phyloP scores from a whole-genome alignment of 345 rosid genomes.

The Barbarea vulgaris region DNA sequence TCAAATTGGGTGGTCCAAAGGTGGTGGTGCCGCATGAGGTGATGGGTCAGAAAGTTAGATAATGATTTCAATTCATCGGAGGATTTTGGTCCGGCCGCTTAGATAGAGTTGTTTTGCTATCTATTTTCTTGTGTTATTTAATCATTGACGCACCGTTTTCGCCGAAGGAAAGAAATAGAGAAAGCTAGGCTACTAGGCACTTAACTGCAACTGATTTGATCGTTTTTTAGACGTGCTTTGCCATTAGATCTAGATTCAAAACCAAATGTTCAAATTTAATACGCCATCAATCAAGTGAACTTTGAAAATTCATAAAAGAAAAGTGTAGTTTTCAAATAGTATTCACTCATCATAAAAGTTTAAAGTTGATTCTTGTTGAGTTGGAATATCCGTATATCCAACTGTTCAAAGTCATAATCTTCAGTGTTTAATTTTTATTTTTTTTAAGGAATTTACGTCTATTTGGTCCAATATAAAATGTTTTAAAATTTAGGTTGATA shows the following conservation, averaged over 20 bases:
- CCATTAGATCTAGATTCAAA: conserved; percentile 32
- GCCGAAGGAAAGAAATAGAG: background rate
- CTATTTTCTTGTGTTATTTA: background rate
- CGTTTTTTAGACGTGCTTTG: background rate
- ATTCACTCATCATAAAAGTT: conserved; percentile 21
- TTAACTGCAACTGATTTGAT: background rate
- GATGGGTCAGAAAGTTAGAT: conserved; percentile 22
- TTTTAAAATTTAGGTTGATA: background rate
- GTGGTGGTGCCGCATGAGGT: conserved; percentile 28
- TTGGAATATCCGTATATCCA: background rate
- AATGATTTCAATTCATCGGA: conserved; percentile 17
- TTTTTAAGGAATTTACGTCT: background rate
- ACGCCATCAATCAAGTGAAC: conserved; percentile 27
- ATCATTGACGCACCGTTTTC: background rate
- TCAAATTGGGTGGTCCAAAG: conserved; percentile 35
- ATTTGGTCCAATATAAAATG: background rate
- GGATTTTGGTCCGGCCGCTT: conserved; percentile 22
- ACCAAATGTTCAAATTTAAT: background rate
- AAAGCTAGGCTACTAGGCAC: background rate
- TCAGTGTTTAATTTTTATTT: no score
- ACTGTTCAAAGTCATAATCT: background rate
- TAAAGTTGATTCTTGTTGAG: conserved; percentile 17
- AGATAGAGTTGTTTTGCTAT: background rate
- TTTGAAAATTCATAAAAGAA: background rate
- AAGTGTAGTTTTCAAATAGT: conserved; percentile 1